Evolutionary conservation across 768 basidiomycete species (phyloP).

Genomic region (Calvatia gigantea): DNA sequence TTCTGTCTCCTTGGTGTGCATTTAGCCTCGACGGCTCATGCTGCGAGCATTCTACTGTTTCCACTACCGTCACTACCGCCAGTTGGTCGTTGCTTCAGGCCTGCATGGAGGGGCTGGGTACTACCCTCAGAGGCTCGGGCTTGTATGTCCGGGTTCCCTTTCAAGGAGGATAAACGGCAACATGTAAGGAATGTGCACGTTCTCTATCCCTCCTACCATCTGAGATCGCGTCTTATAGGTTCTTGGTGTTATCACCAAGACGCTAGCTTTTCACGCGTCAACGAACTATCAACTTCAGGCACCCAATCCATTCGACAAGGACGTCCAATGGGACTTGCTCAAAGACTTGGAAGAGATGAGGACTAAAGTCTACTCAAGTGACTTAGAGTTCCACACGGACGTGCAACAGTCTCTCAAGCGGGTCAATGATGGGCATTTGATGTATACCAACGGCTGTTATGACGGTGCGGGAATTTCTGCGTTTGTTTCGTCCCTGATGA

Average conservation of each 20-base stretch:
- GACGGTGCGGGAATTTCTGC: slow-evolving; percentile 22
- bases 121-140: slow-evolving; percentile 47
- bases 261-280: slow-evolving; percentile 58
- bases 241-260: slow-evolving; percentile 55
- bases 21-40: too few relatives aligned
- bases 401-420: slow-evolving; percentile 50
- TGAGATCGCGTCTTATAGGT: slow-evolving; percentile 29
- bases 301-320: slow-evolving; percentile 46
- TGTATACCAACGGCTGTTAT: slow-evolving; percentile 46
- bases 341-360: slow-evolving; percentile 47
- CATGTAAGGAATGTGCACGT: slow-evolving; percentile 37
- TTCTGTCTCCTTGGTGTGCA: too few relatives aligned
- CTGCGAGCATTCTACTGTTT: too few relatives aligned
- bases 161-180: slow-evolving; percentile 42
- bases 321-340: slow-evolving; percentile 55
- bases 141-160: slow-evolving; percentile 47
- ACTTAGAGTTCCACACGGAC: slow-evolving; percentile 55
- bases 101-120: too few relatives aligned
- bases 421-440: slow-evolving; percentile 57
- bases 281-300: slow-evolving; percentile 57
- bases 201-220: not conserved
- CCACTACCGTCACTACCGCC: too few relatives aligned
- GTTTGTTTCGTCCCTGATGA: not conserved
- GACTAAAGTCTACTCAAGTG: slow-evolving; percentile 39
- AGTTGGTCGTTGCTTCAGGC: too few relatives aligned